These are phyloP conservation scores for Chytriomyces confervae DNA, from an alignment of 192 early-diverging fungal genomes.

Conservation along the genomic window DNA sequence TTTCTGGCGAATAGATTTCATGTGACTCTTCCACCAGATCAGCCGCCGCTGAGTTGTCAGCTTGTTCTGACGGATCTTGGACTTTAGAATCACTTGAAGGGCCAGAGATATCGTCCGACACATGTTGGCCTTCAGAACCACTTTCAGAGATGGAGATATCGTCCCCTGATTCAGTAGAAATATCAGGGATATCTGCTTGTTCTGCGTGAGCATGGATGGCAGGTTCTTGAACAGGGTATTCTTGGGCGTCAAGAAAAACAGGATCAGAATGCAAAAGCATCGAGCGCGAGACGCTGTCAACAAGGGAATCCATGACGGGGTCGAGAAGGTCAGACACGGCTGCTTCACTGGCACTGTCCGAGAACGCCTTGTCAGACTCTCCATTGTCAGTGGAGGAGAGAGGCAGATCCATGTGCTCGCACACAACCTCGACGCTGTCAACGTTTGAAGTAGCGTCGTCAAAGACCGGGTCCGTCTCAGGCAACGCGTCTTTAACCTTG, in stretches of 20 bases:
- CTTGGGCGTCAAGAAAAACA: neutral
- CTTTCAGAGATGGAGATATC: neutral
- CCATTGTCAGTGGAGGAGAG: no score
- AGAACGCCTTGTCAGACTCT: neutral
- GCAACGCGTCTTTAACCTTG: neutral
- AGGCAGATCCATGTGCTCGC: conserved; percentile 3
- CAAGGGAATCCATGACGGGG: conserved; percentile 25
- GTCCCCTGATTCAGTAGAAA: neutral
- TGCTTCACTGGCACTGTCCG: neutral
- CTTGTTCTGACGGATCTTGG: no score
- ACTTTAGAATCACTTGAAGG: no score
- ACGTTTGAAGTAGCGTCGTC: conserved; percentile 16
- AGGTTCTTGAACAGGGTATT: neutral
- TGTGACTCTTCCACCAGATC: no score
- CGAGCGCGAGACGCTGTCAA: conserved; percentile 16
- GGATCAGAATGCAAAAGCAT: neutral
- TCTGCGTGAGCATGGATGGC: neutral
- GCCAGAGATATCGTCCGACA: no score
- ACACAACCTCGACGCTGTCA: conserved; percentile 23
- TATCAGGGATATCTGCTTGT: neutral
- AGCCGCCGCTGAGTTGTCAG: no score
- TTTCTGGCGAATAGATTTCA: no score
- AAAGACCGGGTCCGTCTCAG: conserved; percentile 1
- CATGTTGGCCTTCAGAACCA: no score
- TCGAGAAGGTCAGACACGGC: conserved; percentile 5